Evolutionary conservation across 495 filamentous ascomycete species (phyloP), one percentile per base, ranked within the genome.

Genomic region (Penicillium coffeae): DNA sequence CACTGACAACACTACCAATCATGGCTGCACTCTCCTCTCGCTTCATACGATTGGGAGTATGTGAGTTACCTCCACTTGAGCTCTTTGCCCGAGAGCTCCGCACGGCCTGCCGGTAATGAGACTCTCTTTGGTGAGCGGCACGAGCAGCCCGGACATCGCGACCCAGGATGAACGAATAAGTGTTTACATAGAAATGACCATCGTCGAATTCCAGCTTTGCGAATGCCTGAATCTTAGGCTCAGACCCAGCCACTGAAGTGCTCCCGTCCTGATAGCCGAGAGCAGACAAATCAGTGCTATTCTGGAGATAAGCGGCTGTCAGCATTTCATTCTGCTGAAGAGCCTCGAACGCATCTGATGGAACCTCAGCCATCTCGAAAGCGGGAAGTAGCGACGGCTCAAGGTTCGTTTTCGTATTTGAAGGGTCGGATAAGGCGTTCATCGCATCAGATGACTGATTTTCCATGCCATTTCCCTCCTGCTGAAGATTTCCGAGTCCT

Each of bases 161-260:
- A 38, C 85, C 85, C 18, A 89, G 69, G 15, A 80, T 76, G 20
- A 88, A 76, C 1, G 74, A 75, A 54, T 82, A 81, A 8, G 84
- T 86, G 42, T 79, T 86, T 72, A 86, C 81, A 59, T 86, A 87
- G 59, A 85, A 89, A 57, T 83, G 76, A 12, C 84, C 84, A 66
- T 89, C 85, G 30, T 78, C 72, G 60, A 89, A 87, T 53, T 81
- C 77, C 21, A 89, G 72, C 62, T 84, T 87, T 25, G 85, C 85
- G 66, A 80, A 88, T 21, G 81, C 85, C 56, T 76, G 71, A 36
- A 80, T 78, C 37, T 68, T 67, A 40, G 73, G 73, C 48, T 77
- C 74, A 3, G 74, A 77, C 1, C 72, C 73, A 12, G 66, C 56
- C 15, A 67, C 50, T 10, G 72, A 76, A 13, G 65, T 52, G 8